Percentiles rank a stretch among this genome's conserved stretches.
Evolutionary conservation across 192 early-diverging fungal genomes (phyloP).

Genomic region (Backusella morwellensis): DNA sequence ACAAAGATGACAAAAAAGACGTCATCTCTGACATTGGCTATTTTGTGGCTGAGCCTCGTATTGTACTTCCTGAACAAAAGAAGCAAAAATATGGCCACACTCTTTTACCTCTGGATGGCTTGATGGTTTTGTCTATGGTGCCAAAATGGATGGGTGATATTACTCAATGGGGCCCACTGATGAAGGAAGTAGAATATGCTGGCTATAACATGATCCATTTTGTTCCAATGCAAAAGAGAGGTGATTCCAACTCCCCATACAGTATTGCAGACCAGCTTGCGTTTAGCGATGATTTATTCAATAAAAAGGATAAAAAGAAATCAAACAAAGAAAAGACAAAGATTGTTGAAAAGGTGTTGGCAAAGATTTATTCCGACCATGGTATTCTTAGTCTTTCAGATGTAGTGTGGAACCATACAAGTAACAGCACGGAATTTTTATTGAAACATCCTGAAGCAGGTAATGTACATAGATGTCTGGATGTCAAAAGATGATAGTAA

Average conservation of each 20-base stretch:
- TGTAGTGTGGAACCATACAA: constrained; percentile 99
- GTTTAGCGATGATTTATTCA: constrained; percentile 88
- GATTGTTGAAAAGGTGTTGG: constrained; percentile 54
- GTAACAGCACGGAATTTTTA: constrained; percentile 91
- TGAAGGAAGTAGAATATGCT: constrained; percentile 65
- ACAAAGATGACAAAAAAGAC: constrained; percentile 21
- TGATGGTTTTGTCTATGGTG: constrained; percentile 88
- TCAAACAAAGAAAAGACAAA: constrained; percentile 56
- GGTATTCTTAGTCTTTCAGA: constrained; percentile 83
- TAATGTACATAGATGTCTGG: constrained; percentile 20
- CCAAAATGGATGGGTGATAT: constrained; percentile 96
- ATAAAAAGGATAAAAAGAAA: constrained; percentile 41
- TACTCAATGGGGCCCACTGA: constrained; percentile 69
- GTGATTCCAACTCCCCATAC: constrained; percentile 96
- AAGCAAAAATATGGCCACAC: neutral
- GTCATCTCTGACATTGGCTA: constrained; percentile 51
- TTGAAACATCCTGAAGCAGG: constrained; percentile 94
- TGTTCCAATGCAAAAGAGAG: constrained; percentile 90
- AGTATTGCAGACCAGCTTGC: constrained; percentile 93
- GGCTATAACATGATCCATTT: constrained; percentile 99
- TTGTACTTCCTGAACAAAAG: constrained; percentile 47
- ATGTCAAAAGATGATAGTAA: neutral
- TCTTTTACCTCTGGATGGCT: constrained; percentile 81
- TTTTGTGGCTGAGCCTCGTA: constrained; percentile 88
- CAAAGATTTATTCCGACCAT: constrained; percentile 59